A percentile compares a stretch with the other conserved stretches of the same genome.
These are phyloP conservation scores for Aeminium ludgeri DNA, from an alignment of 495 filamentous ascomycete genomes.

Conservation along the genomic window DNA sequence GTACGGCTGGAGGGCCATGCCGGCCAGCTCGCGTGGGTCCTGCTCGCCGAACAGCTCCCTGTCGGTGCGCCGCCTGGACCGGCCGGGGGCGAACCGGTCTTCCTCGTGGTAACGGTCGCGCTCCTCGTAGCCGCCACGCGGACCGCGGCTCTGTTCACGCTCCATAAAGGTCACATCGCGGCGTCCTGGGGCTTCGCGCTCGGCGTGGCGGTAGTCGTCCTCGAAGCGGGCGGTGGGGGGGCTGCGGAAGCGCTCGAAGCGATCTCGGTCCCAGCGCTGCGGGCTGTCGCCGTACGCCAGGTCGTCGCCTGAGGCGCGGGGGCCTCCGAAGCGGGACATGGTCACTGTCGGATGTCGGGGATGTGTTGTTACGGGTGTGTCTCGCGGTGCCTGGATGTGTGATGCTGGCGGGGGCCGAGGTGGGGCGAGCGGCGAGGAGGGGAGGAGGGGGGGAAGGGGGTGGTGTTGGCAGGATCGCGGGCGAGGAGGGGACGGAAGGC, in stretches of 20 bases:
- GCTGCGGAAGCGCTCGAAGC: conserved; percentile 22
- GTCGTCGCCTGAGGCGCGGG: conserved; percentile 22
- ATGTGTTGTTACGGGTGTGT: too few relatives aligned
- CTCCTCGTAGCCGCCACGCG: conserved; percentile 27
- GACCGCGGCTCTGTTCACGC: conserved; percentile 17
- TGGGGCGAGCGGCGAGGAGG: too few relatives aligned
- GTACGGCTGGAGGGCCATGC: conserved; percentile 25
- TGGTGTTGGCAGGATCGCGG: too few relatives aligned
- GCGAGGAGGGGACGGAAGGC: too few relatives aligned
- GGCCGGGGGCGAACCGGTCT: conserved; percentile 36
- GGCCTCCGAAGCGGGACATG: too few relatives aligned
- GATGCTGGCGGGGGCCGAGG: too few relatives aligned
- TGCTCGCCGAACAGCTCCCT: conserved; percentile 23
- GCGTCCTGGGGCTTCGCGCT: conserved; percentile 13
- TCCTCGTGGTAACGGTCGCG: conserved; percentile 36
- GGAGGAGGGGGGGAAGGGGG: too few relatives aligned
- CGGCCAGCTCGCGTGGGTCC: conserved; percentile 20
- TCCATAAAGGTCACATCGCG: conserved; percentile 23
- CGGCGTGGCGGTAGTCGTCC: conserved; percentile 21
- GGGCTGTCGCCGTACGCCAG: conserved; percentile 17
- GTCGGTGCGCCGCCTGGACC: conserved; percentile 8
- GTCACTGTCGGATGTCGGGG: too few relatives aligned
- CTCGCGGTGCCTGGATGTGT: too few relatives aligned
- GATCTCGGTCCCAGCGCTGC: conserved; percentile 25
- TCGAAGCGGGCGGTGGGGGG: conserved; percentile 20